These are phyloP conservation scores for Ophiostoma populinum DNA, from an alignment of 2,329 filamentous ascomycete genomes.

Conservation along the genomic window DNA sequence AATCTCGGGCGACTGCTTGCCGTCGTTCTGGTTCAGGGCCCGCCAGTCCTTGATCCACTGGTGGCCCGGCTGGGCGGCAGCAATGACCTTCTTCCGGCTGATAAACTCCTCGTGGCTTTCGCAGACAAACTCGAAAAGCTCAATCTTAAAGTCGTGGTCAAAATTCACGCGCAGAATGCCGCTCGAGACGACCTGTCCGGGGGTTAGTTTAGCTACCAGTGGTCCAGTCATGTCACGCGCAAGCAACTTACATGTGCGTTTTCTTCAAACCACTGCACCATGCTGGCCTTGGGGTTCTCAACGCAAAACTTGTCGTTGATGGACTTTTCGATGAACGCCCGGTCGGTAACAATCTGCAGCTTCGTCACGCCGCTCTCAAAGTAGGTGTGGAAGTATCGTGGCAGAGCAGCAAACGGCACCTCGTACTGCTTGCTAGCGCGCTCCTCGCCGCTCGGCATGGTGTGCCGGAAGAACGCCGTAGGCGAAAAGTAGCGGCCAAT, in stretches of 20 bases:
- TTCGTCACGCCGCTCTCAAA: conserved; percentile 74
- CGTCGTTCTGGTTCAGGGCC: conserved; percentile 37
- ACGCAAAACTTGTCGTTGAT: conserved; percentile 53
- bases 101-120: conserved; percentile 68
- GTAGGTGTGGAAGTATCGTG: conserved; percentile 79
- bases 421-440: conserved; percentile 64
- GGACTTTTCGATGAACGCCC: conserved; percentile 34
- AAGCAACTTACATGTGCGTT: conserved; percentile 59
- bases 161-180: conserved; percentile 68
- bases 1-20: conserved; percentile 46
- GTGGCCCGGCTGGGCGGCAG: conserved; percentile 43
- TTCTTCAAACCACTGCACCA: conserved; percentile 80
- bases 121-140: conserved; percentile 68
- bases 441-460: conserved; percentile 36
- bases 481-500: conserved; percentile 68
- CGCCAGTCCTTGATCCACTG: conserved; percentile 51
- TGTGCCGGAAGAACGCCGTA: conserved; percentile 59
- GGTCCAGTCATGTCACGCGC: neutral
- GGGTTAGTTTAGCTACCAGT: conserved; percentile 1
- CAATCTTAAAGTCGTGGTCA: conserved; percentile 61
- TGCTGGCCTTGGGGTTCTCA: conserved; percentile 57
- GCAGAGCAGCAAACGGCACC: conserved; percentile 62
- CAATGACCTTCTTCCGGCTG: conserved; percentile 46
- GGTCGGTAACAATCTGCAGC: conserved; percentile 74
- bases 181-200: conserved; percentile 53